Conservation (phyloP, 805 yeast species). For the Kazachstania martiniae region DNA sequence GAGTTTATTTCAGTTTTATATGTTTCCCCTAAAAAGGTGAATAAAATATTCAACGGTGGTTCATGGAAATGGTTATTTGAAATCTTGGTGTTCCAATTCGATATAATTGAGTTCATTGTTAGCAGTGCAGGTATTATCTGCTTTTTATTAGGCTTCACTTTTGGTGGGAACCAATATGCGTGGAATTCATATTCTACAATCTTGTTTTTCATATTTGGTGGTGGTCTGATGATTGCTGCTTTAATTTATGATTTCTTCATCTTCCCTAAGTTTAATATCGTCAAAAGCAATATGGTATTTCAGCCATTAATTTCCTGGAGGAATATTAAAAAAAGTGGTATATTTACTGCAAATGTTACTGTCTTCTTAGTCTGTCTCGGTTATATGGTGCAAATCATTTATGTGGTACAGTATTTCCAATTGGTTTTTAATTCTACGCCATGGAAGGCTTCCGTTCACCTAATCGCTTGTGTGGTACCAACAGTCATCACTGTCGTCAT, state of each 20-base stretch:
- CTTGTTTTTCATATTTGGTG: slow-evolving; percentile 34
- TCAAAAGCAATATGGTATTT: slow-evolving; percentile 5
- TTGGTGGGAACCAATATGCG: slow-evolving; percentile 45
- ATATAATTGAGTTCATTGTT: slow-evolving; percentile 15
- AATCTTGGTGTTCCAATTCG: slow-evolving; percentile 10
- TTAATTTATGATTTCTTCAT: slow-evolving; percentile 34
- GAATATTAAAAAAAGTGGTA: slow-evolving; percentile 7
- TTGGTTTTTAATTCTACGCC: slow-evolving; percentile 15
- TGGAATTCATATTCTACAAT: slow-evolving; percentile 43
- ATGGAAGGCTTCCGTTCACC: slow-evolving; percentile 18
- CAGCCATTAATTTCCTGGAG: slow-evolving; percentile 15
- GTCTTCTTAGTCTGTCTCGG: slow-evolving; percentile 12
- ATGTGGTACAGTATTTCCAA: slow-evolving; percentile 21
- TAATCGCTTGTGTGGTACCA: slow-evolving; percentile 14
- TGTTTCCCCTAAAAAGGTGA: background rate
- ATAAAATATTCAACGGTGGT: background rate
- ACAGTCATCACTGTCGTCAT: slow-evolving; percentile 14
- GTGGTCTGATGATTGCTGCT: slow-evolving; percentile 32
- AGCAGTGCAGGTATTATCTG: slow-evolving; percentile 16
- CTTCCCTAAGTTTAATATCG: slow-evolving; percentile 8
- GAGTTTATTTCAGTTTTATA: background rate
- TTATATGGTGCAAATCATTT: slow-evolving; percentile 15
- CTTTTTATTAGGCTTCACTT: slow-evolving; percentile 16
- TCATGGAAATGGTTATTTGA: background rate
- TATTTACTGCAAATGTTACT: slow-evolving; percentile 11